Evolutionary conservation across 176 grass and related monocot genomes (phyloP).

Genomic region (Ensete glaucum): DNA sequence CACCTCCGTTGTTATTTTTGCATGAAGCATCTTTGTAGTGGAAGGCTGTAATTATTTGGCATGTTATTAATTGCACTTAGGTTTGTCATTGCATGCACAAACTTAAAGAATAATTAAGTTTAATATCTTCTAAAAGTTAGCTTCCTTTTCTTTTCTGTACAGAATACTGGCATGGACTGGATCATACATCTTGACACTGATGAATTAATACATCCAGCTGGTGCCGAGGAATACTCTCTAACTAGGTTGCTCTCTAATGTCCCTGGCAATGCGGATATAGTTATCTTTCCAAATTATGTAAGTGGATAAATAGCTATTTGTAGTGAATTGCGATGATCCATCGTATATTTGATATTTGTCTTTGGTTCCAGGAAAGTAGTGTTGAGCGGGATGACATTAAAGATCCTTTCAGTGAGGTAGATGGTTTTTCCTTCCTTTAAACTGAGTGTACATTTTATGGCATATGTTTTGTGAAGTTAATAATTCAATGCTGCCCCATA

Average conservation of each 20-base stretch:
- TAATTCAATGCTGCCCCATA: not conserved
- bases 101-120: not conserved
- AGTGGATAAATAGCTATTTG: conserved; percentile 20
- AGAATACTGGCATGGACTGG: conserved; percentile 89
- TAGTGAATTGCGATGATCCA: not conserved
- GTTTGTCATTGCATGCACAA: no score
- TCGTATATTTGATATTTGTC: conserved; percentile 16
- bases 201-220: conserved; percentile 78
- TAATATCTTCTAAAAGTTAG: conserved; percentile 8
- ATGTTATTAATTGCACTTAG: not conserved
- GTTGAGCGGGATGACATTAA: conserved; percentile 68
- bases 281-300: conserved; percentile 99
- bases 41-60: not conserved
- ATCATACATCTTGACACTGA: conserved; percentile 98
- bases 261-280: conserved; percentile 69
- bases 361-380: conserved; percentile 70
- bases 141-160: conserved; percentile 16
- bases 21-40: not conserved
- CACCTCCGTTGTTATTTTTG: not conserved
- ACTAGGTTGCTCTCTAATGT: conserved; percentile 48
- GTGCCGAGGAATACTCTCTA: conserved; percentile 66
- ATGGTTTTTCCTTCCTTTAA: not conserved
- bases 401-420: conserved; percentile 92
- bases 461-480: not conserved
- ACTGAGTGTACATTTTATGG: not conserved